A percentile compares a stretch with the other conserved stretches of the same genome.
phyloP scores from a whole-genome alignment of 2,329 filamentous ascomycete species.

The Xylariaceae sp. region DNA sequence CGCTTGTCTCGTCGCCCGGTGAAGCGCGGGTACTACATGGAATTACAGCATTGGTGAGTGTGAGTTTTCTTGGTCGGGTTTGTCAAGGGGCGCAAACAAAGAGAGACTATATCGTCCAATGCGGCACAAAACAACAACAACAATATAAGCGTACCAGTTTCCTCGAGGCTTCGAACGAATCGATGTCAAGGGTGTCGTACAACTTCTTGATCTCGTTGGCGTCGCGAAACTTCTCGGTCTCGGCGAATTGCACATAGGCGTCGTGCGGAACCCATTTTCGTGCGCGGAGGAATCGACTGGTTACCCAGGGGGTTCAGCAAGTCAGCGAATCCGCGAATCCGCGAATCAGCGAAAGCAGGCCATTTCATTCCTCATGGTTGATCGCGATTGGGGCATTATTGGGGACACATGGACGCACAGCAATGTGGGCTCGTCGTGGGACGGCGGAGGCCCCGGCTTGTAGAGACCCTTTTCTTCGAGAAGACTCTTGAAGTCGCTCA shows the following conservation, averaged over 20 bases:
- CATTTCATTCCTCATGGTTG: no score
- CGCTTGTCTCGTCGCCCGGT: constrained; percentile 77
- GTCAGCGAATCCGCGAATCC: neutral
- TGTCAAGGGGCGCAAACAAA: neutral
- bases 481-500: constrained; percentile 66
- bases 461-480: constrained; percentile 61
- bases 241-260: constrained; percentile 76
- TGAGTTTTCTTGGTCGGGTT: constrained; percentile 17
- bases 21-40: constrained; percentile 80
- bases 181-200: constrained; percentile 80
- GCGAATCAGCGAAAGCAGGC: no score
- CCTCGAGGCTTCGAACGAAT: constrained; percentile 75
- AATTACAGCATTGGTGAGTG: constrained; percentile 16
- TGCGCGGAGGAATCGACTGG: constrained; percentile 77
- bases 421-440: constrained; percentile 68
- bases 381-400: no score
- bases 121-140: no score
- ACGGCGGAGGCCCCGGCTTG: constrained; percentile 49
- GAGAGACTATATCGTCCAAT: no score
- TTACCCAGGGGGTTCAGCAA: constrained; percentile 8
- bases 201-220: constrained; percentile 72
- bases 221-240: constrained; percentile 81
- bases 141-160: constrained; percentile 51
- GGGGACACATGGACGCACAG: constrained; percentile 45
- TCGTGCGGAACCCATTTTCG: constrained; percentile 73